Evolutionary conservation across 192 early-diverging fungal species (phyloP), one percentile per base, ranked within the genome.

Genomic region (Haplosporangium gracile): DNA sequence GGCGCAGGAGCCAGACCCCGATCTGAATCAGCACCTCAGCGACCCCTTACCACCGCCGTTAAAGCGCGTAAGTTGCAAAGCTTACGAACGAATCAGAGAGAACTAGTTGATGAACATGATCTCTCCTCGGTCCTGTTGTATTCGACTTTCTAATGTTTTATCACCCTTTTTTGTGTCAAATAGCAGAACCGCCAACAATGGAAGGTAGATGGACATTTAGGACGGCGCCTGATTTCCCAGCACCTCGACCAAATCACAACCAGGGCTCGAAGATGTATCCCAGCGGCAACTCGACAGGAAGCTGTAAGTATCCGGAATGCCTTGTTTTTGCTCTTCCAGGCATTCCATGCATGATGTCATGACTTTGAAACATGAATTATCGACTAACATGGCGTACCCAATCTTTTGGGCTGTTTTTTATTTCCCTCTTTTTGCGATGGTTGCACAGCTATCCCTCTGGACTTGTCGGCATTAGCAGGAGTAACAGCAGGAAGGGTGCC

Each of bases 151-250:
- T 68, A 34, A 29, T 45, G 29, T 29, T 24, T 22, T 11, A 49
- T 70, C 60, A n/a, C 16, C 32, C 5, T 65, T 43, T 57, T 60
- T 8, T 34, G 53, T 76, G 18, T 72, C 49, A 51, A 53, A 65
- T 74, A 79, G 70, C 76, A 72, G 89, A 90, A 70, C 89, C 85
- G 36, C 81, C 82, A 78, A 79, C 80, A 70, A 88, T 82, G 63
- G 89, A 90, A 72, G 89, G 89, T n/a, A 74, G 86, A 60, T 90
- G 89, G 89, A 80, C 79, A 40, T 90, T 90, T 70, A 81, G 82
- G 71, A 47, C 72, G 16, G 73, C 89, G 4, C 18, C 69, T 68
- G 86, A 88, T 29, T 88, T 90, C 45, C 89, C 89, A 70, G 60
- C 80, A 32, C 89, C 89, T 34, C 80, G 77, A 39, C 11, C 77